A percentile compares a stretch with the other conserved stretches of the same genome.
Evolutionary conservation across 345 rosid species (phyloP).

Genomic region (Gossypium stocksii): DNA sequence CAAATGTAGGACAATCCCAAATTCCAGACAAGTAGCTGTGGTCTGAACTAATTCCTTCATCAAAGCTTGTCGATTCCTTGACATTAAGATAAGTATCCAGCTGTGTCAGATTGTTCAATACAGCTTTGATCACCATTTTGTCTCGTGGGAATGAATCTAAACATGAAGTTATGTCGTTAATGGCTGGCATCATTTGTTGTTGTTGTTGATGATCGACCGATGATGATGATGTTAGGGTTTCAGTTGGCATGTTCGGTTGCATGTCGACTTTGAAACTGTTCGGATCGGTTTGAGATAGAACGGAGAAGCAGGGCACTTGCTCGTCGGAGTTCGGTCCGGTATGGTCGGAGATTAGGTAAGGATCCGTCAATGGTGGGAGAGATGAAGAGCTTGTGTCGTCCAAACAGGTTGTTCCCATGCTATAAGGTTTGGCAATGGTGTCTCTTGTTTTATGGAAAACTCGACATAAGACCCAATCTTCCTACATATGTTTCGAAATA

Average conservation of each 20-base stretch:
- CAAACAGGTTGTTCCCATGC: slow-evolving; percentile 42
- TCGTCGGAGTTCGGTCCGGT: slow-evolving; percentile 34
- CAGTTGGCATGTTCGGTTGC: slow-evolving; percentile 9
- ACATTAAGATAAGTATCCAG: slow-evolving; percentile 23
- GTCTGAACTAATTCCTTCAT: slow-evolving; percentile 26
- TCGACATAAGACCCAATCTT: slow-evolving; percentile 85
- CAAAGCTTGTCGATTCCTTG: slow-evolving; percentile 34
- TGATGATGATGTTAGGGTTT: background rate
- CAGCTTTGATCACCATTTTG: slow-evolving; percentile 35
- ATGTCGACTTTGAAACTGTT: slow-evolving; percentile 14
- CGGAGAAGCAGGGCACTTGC: slow-evolving; percentile 99
- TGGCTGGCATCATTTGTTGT: slow-evolving; percentile 7
- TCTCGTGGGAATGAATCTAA: slow-evolving; percentile 30
- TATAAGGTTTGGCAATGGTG: slow-evolving; percentile 26
- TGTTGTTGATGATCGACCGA: background rate
- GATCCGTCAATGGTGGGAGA: slow-evolving; percentile 66
- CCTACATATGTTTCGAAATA: slow-evolving; percentile 34
- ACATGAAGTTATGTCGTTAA: background rate
- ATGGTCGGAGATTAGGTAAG: slow-evolving; percentile 61
- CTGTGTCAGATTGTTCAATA: slow-evolving; percentile 35
- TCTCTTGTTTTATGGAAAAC: slow-evolving; percentile 58
- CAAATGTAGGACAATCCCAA: slow-evolving; percentile 34
- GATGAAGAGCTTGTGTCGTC: slow-evolving; percentile 46
- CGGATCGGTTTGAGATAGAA: slow-evolving; percentile 40
- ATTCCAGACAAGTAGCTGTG: slow-evolving; percentile 35